A percentile compares a stretch with the other conserved stretches of the same genome.
phyloP scores from a whole-genome alignment of 2,329 filamentous ascomycete genomes.

The Cladosporium sp. region DNA sequence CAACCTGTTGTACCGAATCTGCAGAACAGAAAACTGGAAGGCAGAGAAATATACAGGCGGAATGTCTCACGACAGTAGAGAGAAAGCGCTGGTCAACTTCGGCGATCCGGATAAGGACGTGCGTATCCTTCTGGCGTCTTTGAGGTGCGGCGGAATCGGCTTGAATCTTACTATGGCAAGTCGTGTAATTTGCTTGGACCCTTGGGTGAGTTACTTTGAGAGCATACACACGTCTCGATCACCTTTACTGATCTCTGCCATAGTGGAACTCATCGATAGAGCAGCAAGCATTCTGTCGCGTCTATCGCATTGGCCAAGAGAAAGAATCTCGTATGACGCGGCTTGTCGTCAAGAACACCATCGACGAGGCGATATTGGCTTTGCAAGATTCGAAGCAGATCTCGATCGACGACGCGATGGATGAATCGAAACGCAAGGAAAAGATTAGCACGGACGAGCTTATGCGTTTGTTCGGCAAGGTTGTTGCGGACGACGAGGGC shows the following conservation, averaged over 20 bases:
- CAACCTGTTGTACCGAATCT: slow-evolving; percentile 46
- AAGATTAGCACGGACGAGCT: slow-evolving; percentile 35
- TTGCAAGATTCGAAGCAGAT: slow-evolving; percentile 52
- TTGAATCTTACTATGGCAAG: too few species aligned
- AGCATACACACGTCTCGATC: slow-evolving; percentile 46
- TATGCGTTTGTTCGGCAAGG: slow-evolving; percentile 41
- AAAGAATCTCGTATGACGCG: slow-evolving; percentile 55
- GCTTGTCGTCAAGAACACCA: slow-evolving; percentile 49
- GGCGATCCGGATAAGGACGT: too few species aligned
- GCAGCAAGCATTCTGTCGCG: slow-evolving; percentile 47
- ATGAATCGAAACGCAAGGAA: slow-evolving; percentile 33
- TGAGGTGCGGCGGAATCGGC: too few species aligned
- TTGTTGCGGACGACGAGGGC: slow-evolving; percentile 34
- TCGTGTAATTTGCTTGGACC: slow-evolving; percentile 43
- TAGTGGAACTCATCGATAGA: slow-evolving; percentile 34
- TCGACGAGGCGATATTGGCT: slow-evolving; percentile 51
- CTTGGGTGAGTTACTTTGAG: slow-evolving; percentile 27
- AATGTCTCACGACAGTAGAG: slow-evolving; percentile 39
- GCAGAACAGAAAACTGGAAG: slow-evolving; percentile 44
- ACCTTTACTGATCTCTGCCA: slow-evolving; percentile 17
- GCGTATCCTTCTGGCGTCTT: too few species aligned
- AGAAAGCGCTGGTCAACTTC: slow-evolving; percentile 36
- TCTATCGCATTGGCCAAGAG: slow-evolving; percentile 59
- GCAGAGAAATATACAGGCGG: slow-evolving; percentile 46
- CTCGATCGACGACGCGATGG: slow-evolving; percentile 38